Evolutionary conservation across 2,329 filamentous ascomycete genomes (phyloP).

Genomic region (Dothideomycetes sp.): DNA sequence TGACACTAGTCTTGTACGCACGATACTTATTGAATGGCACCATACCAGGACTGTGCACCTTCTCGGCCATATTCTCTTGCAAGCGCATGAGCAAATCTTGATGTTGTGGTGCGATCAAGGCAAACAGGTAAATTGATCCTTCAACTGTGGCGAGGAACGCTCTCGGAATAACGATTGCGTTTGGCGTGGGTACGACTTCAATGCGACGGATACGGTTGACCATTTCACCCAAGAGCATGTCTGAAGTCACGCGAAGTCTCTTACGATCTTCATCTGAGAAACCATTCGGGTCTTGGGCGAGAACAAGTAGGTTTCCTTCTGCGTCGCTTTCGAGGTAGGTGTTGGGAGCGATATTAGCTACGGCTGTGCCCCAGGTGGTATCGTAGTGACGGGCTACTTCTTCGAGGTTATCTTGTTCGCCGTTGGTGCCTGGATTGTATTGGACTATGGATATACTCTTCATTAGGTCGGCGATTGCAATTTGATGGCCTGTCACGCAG

Average conservation of each 20-base stretch:
- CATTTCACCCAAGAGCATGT: constrained; percentile 83
- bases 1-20: constrained; percentile 66
- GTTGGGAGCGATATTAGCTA: constrained; percentile 61
- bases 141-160: constrained; percentile 90
- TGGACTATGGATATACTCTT: constrained; percentile 78
- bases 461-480: constrained; percentile 87
- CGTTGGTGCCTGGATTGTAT: constrained; percentile 49
- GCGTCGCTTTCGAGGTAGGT: constrained; percentile 78
- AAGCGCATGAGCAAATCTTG: constrained; percentile 76
- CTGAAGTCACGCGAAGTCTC: constrained; percentile 63
- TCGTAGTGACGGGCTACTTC: constrained; percentile 76
- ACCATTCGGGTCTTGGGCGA: constrained; percentile 63
- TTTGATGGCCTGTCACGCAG: constrained; percentile 61
- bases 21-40: constrained; percentile 72
- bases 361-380: constrained; percentile 70
- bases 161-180: constrained; percentile 63
- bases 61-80: constrained; percentile 59
- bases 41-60: constrained; percentile 60
- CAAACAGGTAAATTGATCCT: constrained; percentile 84
- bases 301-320: constrained; percentile 75
- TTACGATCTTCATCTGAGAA: constrained; percentile 65
- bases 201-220: constrained; percentile 80
- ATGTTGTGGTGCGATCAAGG: constrained; percentile 60
- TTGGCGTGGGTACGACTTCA: constrained; percentile 54
- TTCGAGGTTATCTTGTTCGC: constrained; percentile 51